Base-by-base conservation (phyloP, 176 grass and related monocot species). In the Musa itinerans region DNA sequence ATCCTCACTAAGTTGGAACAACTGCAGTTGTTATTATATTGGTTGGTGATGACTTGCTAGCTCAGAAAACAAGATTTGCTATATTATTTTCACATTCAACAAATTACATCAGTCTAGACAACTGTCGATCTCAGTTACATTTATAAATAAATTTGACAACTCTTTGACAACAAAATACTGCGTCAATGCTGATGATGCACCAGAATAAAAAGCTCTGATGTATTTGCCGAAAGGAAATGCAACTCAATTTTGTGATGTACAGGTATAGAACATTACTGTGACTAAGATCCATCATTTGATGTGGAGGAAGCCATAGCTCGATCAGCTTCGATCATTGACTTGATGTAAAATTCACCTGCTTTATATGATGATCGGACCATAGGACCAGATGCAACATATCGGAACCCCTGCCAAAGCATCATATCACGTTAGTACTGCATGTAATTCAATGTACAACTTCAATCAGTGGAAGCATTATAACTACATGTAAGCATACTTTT, bases 331-430 rank as follows among this genome's bases (percentile, higher is more conserved):
- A 92, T 96, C 93, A 96, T 92, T 25, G 93, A 84, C 15, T 92
- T 96, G 79, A 96, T 96, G 67, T 96, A 96, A 77, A 92, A 96
- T 64, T 96, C 90, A 29, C 93, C 93, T 3, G 89, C 90, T 80
- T 96, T 96, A 80, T 96, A 96, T 1, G 93, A 96, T 2, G 93
- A 96, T 17, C 93, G 80, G 59, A 96, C 93, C 87, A 96, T 92
- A 16, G 93, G 89, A 19, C 93, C 93, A 26, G 93, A 96, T 24
- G 93, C 90, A 76, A 92, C 89, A 76, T 96, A 96, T 53, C 85
- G 83, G 75, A 96, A 92, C 50, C 93, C 93, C 93, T 96, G 81
- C 48, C 81, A 83, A 77, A 2, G 13, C 72, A 74, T 26, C n/a
- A 29, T 56, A 20, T 10, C 11, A 0, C 3, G 51, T 23, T 53